A percentile compares a stretch with the other conserved stretches of the same genome.
Evolutionary conservation across 169 alveolate species (phyloP).

Genomic region (Sarcocystis neurona): DNA sequence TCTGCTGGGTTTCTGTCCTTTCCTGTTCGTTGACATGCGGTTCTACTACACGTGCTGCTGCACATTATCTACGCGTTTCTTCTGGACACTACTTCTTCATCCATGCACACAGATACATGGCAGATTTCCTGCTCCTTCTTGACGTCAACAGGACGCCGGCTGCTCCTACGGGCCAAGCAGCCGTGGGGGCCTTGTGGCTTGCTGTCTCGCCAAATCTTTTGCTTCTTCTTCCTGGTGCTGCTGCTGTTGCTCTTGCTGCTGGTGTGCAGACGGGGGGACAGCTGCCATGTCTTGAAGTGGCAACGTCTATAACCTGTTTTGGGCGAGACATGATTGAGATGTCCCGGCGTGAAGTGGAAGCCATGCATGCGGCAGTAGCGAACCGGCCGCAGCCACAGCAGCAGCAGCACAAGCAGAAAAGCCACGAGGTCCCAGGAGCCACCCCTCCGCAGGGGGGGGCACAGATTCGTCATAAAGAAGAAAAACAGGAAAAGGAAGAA

Average conservation of each 20-base stretch:
- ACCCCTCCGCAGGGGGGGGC: neutral
- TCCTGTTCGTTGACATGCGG: neutral
- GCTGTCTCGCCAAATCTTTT: neutral
- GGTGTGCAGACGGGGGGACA: constrained; percentile 88
- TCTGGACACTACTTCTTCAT: neutral
- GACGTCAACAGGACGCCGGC: too few relatives aligned
- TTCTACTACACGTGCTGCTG: neutral
- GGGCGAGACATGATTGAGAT: constrained; percentile 94
- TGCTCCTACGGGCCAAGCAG: neutral
- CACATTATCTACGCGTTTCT: neutral
- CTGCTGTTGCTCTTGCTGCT: neutral
- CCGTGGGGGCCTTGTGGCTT: neutral
- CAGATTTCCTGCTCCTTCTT: too few relatives aligned
- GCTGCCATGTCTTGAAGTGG: constrained; percentile 96
- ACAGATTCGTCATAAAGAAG: neutral
- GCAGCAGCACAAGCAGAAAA: constrained; percentile 51
- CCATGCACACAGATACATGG: neutral
- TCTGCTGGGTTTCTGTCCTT: neutral
- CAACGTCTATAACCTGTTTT: constrained; percentile 95
- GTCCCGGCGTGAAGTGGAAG: constrained; percentile 76
- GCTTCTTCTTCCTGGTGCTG: neutral
- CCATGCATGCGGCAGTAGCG: neutral
- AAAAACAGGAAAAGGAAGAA: too few relatives aligned
- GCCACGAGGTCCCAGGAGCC: constrained; percentile 61
- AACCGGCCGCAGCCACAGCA: neutral